These are phyloP conservation scores for Magnaporthales sp. DNA, from an alignment of 2,329 filamentous ascomycete genomes.

Conservation along the genomic window DNA sequence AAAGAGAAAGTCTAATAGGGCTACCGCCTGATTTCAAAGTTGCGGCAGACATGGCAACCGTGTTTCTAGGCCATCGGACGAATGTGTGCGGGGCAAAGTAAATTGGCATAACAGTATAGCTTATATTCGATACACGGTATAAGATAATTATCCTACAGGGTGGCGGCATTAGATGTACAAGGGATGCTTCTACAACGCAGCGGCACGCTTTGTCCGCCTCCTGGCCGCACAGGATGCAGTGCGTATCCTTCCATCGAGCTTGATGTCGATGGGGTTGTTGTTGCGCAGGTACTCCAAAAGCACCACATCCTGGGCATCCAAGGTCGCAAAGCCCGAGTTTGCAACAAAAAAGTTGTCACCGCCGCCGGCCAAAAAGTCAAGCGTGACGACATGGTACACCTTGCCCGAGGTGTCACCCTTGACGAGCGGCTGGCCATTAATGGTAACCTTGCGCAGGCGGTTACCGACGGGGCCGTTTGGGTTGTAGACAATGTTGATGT, in stretches of 20 bases:
- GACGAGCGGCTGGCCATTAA: constrained; percentile 40
- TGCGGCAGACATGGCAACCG: not conserved
- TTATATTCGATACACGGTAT: not conserved
- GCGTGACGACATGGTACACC: constrained; percentile 49
- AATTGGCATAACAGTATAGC: not conserved
- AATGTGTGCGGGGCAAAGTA: not conserved
- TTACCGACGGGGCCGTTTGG: constrained; percentile 37
- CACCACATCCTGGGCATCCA: constrained; percentile 7
- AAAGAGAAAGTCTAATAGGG: not conserved
- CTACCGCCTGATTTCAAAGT: not conserved
- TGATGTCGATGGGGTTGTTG: constrained; percentile 7
- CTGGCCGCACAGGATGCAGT: not conserved
- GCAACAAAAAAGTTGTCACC: constrained; percentile 45
- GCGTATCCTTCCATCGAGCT: constrained; percentile 8
- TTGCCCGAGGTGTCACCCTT: constrained; percentile 17
- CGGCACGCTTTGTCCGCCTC: not conserved
- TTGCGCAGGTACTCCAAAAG: constrained; percentile 6
- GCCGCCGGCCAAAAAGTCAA: constrained; percentile 54
- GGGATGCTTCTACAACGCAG: not conserved
- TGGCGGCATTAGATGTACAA: not conserved
- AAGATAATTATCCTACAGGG: not conserved
- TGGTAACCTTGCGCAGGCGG: constrained; percentile 42
- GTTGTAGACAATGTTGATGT: constrained; percentile 50
- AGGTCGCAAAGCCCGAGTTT: not conserved
- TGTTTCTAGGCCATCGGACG: not conserved